These are phyloP conservation scores for Pseudopithomyces maydicus DNA, from an alignment of 2,329 filamentous ascomycete species.

Conservation along the genomic window DNA sequence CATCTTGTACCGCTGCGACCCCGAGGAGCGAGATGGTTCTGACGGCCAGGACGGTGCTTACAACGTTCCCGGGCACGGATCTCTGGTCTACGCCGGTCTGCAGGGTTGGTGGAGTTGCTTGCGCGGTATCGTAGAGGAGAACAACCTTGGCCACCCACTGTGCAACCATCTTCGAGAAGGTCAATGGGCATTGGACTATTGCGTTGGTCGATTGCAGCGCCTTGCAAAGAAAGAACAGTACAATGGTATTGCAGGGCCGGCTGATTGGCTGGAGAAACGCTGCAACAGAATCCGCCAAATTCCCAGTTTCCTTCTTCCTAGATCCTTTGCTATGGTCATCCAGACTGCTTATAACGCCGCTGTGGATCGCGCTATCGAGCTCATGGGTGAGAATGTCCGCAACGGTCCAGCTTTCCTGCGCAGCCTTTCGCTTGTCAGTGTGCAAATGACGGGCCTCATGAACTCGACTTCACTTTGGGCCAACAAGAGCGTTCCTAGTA, in stretches of 20 bases:
- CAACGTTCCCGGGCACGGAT: slow-evolving; percentile 80
- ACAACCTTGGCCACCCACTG: slow-evolving; percentile 89
- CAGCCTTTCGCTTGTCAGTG: slow-evolving; percentile 85
- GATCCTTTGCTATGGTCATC: slow-evolving; percentile 90
- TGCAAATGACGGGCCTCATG: slow-evolving; percentile 87
- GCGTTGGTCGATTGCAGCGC: slow-evolving; percentile 75
- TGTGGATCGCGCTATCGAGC: slow-evolving; percentile 74
- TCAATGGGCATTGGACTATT: slow-evolving; percentile 91
- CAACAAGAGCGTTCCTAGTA: slow-evolving; percentile 77
- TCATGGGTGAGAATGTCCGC: slow-evolving; percentile 78
- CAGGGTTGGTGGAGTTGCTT: slow-evolving; percentile 98
- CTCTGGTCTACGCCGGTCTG: slow-evolving; percentile 91
- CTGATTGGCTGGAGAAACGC: slow-evolving; percentile 79
- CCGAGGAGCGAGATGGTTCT: slow-evolving; percentile 83
- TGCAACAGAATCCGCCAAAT: slow-evolving; percentile 85
- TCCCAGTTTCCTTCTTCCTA: slow-evolving; percentile 86
- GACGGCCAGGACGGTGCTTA: slow-evolving; percentile 85
- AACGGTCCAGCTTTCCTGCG: slow-evolving; percentile 88
- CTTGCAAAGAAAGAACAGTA: slow-evolving; percentile 69
- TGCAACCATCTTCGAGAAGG: slow-evolving; percentile 92
- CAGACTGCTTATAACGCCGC: slow-evolving; percentile 87
- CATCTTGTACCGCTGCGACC: slow-evolving; percentile 86
- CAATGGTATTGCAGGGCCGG: slow-evolving; percentile 66
- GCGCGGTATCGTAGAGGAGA: slow-evolving; percentile 81
- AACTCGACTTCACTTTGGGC: slow-evolving; percentile 92